phyloP scores from a whole-genome alignment of 352 stramenopile species.

The Pythium coloratum region DNA sequence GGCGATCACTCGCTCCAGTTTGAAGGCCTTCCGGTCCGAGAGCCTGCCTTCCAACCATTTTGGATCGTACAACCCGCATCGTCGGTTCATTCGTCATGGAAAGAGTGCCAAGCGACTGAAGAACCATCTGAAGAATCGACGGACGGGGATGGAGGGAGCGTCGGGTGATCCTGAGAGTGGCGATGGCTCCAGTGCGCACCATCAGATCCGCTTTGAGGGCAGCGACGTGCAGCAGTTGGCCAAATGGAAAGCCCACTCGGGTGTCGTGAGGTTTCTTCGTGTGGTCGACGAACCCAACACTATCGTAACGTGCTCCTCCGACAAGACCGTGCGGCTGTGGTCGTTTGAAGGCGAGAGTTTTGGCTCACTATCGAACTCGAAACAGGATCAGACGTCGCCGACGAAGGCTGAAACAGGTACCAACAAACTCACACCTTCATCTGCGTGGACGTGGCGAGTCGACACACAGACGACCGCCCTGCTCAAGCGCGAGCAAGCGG shows the following conservation, averaged over 20 bases:
- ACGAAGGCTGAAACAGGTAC: conserved; percentile 9
- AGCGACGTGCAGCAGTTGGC: conserved; percentile 40
- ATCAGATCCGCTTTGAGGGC: conserved; percentile 1
- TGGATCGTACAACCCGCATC: conserved; percentile 69
- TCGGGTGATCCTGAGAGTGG: not conserved
- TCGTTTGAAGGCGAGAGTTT: conserved; percentile 42
- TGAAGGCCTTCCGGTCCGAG: conserved; percentile 55
- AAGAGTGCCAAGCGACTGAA: conserved; percentile 60
- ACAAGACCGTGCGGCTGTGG: conserved; percentile 67
- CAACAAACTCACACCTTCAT: not conserved
- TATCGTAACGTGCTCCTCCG: conserved; percentile 63
- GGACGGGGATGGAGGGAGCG: not conserved
- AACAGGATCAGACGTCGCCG: conserved; percentile 1
- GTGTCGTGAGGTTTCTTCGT: conserved; percentile 48
- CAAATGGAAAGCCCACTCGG: conserved; percentile 56
- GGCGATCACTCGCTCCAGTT: conserved; percentile 38
- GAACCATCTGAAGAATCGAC: conserved; percentile 29
- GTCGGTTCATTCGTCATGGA: conserved; percentile 65
- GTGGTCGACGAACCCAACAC: conserved; percentile 60
- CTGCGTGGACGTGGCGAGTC: conserved; percentile 50
- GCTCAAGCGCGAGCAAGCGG: conserved; percentile 49
- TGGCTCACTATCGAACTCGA: conserved; percentile 34
- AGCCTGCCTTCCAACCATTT: conserved; percentile 55
- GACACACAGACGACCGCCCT: conserved; percentile 37
- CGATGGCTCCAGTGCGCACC: not conserved